Evolutionary conservation across 1,284 basidiomycete species (phyloP), one percentile per base, ranked within the genome.

Genomic region (Fistulina hepatica): DNA sequence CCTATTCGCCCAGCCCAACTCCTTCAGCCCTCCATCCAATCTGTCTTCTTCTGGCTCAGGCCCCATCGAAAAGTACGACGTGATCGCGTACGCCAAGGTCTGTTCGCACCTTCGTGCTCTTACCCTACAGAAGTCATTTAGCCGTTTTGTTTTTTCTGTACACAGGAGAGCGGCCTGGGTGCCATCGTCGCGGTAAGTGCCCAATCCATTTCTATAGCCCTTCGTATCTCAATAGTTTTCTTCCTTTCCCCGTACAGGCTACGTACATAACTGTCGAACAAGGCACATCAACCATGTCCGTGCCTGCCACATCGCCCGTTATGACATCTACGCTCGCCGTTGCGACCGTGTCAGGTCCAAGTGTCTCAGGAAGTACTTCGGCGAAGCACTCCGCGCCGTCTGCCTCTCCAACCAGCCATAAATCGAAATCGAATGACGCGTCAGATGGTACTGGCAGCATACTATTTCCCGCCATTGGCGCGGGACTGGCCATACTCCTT

Each of bases 251-350:
- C n/a, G n/a, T n/a, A 10, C 42, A 78, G 71, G 75, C 72, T 38
- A 79, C 67, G 47, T 91, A 86, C 65, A 73, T 88, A 54, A 74
- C 70, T 16, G 84, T 88, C 46, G 73, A 83, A 55, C 70, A 74
- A 50, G 81, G 82, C 30, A 65, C 65, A 3, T 63, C 70, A 11
- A 77, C 73, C 22, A 60, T 53, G 33, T 61, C 70, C 30, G 53
- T 74, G 38, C 58, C 70, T 21, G 48, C 71, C 13, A 85, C 82
- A 23, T 71, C 72, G 20, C 53, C 78, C 10, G 81, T 85, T 19
- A 60, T 73, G 44, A 69, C 73, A 15, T 67, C 74, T 23, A 82
- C 80, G 3, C 64, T 84, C 22, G 39, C 51, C 6, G 48, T 64
- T n/a, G 49, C 54, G 34, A 47, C 58, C 35, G 35, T 45, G 13